A percentile compares a stretch with the other conserved stretches of the same genome.
Conservation (phyloP, 2,329 filamentous ascomycete genomes). For the Diplocarpon mali region DNA sequence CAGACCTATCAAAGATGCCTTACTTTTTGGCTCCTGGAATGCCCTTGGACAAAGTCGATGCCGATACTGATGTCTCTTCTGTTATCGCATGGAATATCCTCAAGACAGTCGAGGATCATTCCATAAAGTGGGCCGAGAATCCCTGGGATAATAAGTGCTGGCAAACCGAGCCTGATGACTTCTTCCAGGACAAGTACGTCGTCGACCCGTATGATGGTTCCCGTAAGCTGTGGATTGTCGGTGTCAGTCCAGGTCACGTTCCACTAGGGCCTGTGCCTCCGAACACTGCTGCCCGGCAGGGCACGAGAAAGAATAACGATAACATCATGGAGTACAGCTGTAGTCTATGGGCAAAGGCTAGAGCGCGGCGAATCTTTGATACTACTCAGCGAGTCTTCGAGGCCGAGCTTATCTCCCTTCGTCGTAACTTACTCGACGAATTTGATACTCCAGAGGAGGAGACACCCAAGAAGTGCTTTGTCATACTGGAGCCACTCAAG, state of each 20-base stretch:
- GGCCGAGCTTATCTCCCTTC: conserved; percentile 60
- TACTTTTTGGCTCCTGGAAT: conserved; percentile 69
- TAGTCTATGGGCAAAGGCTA: conserved; percentile 58
- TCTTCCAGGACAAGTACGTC: conserved; percentile 43
- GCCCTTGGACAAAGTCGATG: conserved; percentile 2
- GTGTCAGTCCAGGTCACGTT: conserved; percentile 45
- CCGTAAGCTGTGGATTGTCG: conserved; percentile 46
- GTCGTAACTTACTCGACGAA: conserved; percentile 76
- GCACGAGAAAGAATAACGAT: conserved; percentile 31
- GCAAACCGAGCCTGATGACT: conserved; percentile 31
- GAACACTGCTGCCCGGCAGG: conserved; percentile 38
- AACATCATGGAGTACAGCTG: conserved; percentile 77
- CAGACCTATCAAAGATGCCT: conserved; percentile 51
- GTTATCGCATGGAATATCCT: conserved; percentile 55
- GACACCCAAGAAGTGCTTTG: conserved; percentile 41
- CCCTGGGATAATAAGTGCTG: conserved; percentile 25
- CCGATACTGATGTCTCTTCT: conserved; percentile 9
- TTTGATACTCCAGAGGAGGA: conserved; percentile 39
- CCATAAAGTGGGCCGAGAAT: conserved; percentile 30
- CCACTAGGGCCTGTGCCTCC: conserved; percentile 55
- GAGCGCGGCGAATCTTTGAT: conserved; percentile 41
- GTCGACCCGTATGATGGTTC: conserved; percentile 51
- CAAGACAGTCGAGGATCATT: conserved; percentile 28
- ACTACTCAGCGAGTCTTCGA: conserved; percentile 71
- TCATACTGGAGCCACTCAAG: conserved; percentile 66